Evolutionary conservation across 108 stramenopile species (phyloP).

Genomic region (Skeletonema tropicum): DNA sequence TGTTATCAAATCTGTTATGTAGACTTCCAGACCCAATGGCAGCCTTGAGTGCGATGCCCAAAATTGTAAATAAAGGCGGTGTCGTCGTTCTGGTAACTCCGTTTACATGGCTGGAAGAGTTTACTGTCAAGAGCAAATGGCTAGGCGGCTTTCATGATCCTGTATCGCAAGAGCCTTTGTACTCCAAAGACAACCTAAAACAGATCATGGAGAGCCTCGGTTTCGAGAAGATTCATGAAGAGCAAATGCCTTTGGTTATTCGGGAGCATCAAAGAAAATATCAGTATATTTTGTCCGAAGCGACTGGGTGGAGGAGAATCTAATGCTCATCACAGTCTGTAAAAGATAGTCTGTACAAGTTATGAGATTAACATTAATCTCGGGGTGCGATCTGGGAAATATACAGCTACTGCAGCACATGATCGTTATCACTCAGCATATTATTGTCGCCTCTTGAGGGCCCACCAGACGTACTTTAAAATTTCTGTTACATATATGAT

Average conservation of each 20-base stretch:
- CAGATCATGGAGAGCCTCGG: constrained; percentile 77
- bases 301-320: constrained; percentile 81
- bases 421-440: no score
- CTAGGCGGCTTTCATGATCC: constrained; percentile 81
- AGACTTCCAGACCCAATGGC: constrained; percentile 88
- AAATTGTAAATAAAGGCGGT: constrained; percentile 85
- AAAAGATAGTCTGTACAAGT: background rate
- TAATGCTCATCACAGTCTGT: background rate
- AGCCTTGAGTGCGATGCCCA: constrained; percentile 77
- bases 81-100: constrained; percentile 91
- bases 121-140: constrained; percentile 88
- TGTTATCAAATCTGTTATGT: constrained; percentile 91
- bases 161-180: constrained; percentile 64
- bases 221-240: constrained; percentile 86
- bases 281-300: constrained; percentile 93
- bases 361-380: no score
- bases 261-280: constrained; percentile 95
- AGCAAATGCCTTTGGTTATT: constrained; percentile 90
- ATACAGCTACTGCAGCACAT: no score
- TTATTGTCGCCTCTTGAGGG: no score
- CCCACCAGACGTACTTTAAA: no score
- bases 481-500: no score
- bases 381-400: no score
- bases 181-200: constrained; percentile 77
- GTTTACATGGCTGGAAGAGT: constrained; percentile 92